Percentiles rank a stretch among this genome's conserved stretches.
Evolutionary conservation across 2,329 filamentous ascomycete species (phyloP).

Genomic region (Ceratocystis eucalypticola): DNA sequence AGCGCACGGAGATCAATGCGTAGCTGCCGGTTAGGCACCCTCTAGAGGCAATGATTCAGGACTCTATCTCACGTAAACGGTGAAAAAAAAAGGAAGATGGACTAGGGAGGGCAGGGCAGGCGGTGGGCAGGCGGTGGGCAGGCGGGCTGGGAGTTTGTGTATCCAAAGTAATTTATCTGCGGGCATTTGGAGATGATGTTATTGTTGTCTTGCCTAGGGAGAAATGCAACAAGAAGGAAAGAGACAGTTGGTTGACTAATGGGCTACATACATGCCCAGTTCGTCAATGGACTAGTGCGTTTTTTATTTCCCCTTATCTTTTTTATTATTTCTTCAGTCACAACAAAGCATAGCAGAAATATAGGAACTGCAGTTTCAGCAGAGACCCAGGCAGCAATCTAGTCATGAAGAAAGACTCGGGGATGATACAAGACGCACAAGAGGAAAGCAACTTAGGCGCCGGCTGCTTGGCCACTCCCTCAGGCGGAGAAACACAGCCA

Average conservation of each 20-base stretch:
- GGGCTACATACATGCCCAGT: too few relatives aligned
- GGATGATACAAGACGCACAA: not conserved
- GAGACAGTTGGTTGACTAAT: not conserved
- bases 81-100: too few relatives aligned
- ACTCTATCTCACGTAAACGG: too few relatives aligned
- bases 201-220: not conserved
- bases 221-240: not conserved
- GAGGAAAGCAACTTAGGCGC: not conserved
- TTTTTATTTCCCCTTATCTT: not conserved
- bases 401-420: not conserved
- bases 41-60: not conserved
- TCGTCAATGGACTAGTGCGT: too few relatives aligned
- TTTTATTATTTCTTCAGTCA: not conserved
- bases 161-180: not conserved
- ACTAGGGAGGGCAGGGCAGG: too few relatives aligned
- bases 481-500: not conserved
- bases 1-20: not conserved
- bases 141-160: not conserved
- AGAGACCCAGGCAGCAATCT: not conserved
- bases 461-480: not conserved
- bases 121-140: not conserved
- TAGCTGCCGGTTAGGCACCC: not conserved
- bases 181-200: not conserved
- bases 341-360: not conserved
- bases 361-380: not conserved